Base-by-base conservation (phyloP, 2,329 filamentous ascomycete genomes). In the Penicillium freii region DNA sequence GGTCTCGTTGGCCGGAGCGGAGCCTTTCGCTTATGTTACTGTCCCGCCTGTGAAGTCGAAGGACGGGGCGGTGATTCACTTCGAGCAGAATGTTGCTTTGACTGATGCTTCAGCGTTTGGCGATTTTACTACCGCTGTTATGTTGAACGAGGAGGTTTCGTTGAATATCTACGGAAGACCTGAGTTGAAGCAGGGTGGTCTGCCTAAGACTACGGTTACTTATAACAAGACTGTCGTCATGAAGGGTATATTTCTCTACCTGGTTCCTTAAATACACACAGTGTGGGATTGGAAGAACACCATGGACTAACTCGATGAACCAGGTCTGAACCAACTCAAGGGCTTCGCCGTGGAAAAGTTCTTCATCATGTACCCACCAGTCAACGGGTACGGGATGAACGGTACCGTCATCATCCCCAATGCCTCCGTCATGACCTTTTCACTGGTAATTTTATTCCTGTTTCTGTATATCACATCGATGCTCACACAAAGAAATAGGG, bases 341-440 rank as follows among this genome's bases (percentile, higher is more conserved):
- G 81, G 81, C 29, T 80, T 84, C 68, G 73, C 77, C 38, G 72
- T 84, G 36, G 79, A 75, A 17, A 70, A 79, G 33, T 77, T 84
- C 65, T 72, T 73, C 36, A 75, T 85, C 62, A 71, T 80, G 55
- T 66, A 73, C 9, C 71, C 69, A 33, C 56, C 68, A 1, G 56
- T 71, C 27, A 78, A 82, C 60, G 79, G 78, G 45, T 77, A 78
- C 56, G 87, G 86, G 69, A 76, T 85, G 64, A 68, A 78, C 23
- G 85, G 82, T 63, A 78, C 73, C 13, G 80, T 84, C 46, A 75
- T 69, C 59, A 83, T 87, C 49, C 84, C 84, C 58, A 87, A 87
- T 67, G 84, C 84, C 0, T 83, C 82, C 2, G 76, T 84, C 54
- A 74, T 85, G 72, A 83, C 80, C 5, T 72, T 86, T 55, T 71